Base-by-base conservation (phyloP, 768 basidiomycete genomes). In the Leucosporidium yakuticum region DNA sequence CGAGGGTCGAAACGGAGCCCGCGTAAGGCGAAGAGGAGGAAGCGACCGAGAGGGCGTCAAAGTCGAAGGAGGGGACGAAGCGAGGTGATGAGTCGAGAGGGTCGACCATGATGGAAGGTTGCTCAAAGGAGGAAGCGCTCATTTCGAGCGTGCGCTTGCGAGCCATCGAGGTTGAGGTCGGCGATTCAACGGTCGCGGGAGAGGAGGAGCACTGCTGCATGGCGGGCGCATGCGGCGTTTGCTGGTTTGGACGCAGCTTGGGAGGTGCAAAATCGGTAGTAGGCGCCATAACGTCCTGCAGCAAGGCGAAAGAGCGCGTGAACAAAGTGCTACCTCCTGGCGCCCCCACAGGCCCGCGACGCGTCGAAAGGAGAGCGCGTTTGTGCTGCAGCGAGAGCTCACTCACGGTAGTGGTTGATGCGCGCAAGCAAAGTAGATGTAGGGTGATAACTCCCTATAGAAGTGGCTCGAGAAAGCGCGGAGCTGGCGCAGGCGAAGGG, bases 81-180 rank as follows among this genome's bases (percentile, higher is more conserved):
- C 36, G 27, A 25, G 8, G 34, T 2, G 36, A 36, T 25, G 55
- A 55, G 7, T n/a, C 17, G n/a, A 27, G 32, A 5, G 55, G 19
- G 55, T 19, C 32, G 55, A 19, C 32, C 31, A 32, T 32, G 55
- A 20, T 57, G 5, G 19, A 19, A 11, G n/a, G 25, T 15, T 32
- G 31, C 17, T 57, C 31, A 4, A 44, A 21, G 4, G 61, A 55
- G 0, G 65, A 59, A 5, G 55, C 39, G n/a, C 53, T 58, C 56
- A 67, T 66, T 11, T 68, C 50, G 20, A 65, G 62, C 1, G 67
- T 68, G 20, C 70, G 66, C 20, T 71, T 71, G 56, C 70, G 70
- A 14, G 49, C 53, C 67, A 68, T 65, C 47, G 49, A 23, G 21
- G 31, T 12, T n/a, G 66, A 68, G 4, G 63, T 4, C 6, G 67